Evolutionary conservation across 495 filamentous ascomycete species (phyloP).

Genomic region (Chlorociboria aeruginascens): DNA sequence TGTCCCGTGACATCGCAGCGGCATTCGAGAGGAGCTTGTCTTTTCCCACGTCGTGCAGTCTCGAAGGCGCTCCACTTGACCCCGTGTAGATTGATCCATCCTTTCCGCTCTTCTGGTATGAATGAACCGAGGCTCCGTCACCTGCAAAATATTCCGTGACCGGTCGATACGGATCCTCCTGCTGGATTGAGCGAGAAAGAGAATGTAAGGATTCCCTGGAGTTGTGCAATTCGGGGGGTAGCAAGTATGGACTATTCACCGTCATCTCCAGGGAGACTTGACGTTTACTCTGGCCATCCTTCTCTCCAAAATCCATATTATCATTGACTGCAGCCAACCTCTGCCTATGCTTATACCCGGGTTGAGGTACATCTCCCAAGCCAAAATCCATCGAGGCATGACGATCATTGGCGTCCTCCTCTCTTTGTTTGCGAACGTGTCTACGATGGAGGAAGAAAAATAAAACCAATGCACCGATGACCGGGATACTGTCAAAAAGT

Average conservation of each 20-base stretch:
- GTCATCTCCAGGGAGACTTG: conserved; percentile 81
- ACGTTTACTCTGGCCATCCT: conserved; percentile 38
- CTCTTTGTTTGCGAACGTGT: conserved; percentile 56
- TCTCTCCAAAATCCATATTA: conserved; percentile 37
- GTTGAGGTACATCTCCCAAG: conserved; percentile 37
- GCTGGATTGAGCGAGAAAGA: conserved; percentile 56
- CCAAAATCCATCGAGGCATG: conserved; percentile 94
- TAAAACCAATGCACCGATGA: conserved; percentile 52
- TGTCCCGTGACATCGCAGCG: conserved; percentile 10
- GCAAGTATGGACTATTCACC: conserved; percentile 71
- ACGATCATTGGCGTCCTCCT: conserved; percentile 77
- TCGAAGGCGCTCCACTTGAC: conserved; percentile 25
- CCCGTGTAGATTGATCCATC: conserved; percentile 51
- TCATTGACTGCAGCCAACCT: too few species aligned
- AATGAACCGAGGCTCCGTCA: conserved; percentile 49
- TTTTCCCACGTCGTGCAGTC: conserved; percentile 11
- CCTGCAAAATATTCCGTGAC: conserved; percentile 45
- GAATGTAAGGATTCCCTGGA: conserved; percentile 81
- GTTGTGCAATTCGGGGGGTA: conserved; percentile 67
- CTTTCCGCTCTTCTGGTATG: conserved; percentile 27
- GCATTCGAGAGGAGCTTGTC: conserved; percentile 17
- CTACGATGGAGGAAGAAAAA: conserved; percentile 69
- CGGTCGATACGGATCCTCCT: conserved; percentile 77
- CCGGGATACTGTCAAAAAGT: conserved; percentile 51
- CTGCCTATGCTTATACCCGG: conserved; percentile 8